Evolutionary conservation across 2,329 filamentous ascomycete species (phyloP).

Genomic region (Didymella exigua): DNA sequence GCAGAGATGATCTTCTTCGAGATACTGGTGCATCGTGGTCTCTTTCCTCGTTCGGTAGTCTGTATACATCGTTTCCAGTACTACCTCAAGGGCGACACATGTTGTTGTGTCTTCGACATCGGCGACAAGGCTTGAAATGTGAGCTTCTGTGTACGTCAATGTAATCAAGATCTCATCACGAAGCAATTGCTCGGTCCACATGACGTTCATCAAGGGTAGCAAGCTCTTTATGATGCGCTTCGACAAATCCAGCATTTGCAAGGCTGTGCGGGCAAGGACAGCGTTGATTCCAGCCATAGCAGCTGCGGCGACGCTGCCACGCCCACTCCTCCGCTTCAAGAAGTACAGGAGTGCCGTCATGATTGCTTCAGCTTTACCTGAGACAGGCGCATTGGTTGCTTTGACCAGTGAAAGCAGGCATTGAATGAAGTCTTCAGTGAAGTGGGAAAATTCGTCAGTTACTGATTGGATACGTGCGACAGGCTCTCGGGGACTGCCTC

Average conservation of each 20-base stretch:
- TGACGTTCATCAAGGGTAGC: conserved; percentile 72
- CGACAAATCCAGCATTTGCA: conserved; percentile 70
- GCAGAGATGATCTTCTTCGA: conserved; percentile 78
- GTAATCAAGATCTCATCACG: conserved; percentile 77
- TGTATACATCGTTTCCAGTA: conserved; percentile 72
- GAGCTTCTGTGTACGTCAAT: conserved; percentile 64
- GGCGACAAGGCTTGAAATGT: conserved; percentile 44
- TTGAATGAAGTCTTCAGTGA: conserved; percentile 56
- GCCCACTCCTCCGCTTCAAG: conserved; percentile 65
- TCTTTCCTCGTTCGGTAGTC: conserved; percentile 79
- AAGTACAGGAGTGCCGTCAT: conserved; percentile 64
- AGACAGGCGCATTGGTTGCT: conserved; percentile 70
- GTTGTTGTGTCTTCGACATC: conserved; percentile 29
- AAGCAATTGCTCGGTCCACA: conserved; percentile 71
- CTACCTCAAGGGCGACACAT: conserved; percentile 60
- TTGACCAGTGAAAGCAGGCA: conserved; percentile 69
- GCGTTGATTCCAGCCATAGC: conserved; percentile 78
- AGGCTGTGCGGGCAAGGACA: conserved; percentile 68
- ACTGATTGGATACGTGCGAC: conserved; percentile 25
- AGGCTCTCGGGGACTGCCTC: conserved; percentile 33
- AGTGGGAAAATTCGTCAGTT: conserved; percentile 30
- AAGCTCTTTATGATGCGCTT: conserved; percentile 65
- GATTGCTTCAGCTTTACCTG: conserved; percentile 62
- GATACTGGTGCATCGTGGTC: conserved; percentile 47
- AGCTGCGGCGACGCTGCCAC: conserved; percentile 70